Percentiles rank a stretch among this genome's conserved stretches.
Conservation (phyloP, 2,329 filamentous ascomycete species). For the Madurella mycetomatis region DNA sequence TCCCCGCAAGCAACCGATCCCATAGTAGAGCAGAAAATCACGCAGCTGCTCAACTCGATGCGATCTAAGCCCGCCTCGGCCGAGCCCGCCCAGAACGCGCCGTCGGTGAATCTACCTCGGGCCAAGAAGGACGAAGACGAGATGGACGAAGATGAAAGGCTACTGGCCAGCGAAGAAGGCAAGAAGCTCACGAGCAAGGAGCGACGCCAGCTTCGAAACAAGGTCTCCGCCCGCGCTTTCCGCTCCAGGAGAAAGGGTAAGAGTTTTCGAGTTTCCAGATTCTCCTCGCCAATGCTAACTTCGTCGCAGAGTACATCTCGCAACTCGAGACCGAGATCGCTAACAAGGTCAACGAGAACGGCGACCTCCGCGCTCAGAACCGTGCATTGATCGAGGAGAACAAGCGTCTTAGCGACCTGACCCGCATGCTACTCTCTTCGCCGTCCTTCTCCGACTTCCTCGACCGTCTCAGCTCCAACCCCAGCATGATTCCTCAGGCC, state of each 20-base stretch:
- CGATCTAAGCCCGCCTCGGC: constrained; percentile 62
- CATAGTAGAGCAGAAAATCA: constrained; percentile 86
- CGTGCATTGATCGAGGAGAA: constrained; percentile 80
- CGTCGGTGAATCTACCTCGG: constrained; percentile 64
- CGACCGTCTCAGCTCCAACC: constrained; percentile 62
- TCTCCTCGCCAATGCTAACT: constrained; percentile 43
- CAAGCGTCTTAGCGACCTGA: constrained; percentile 69
- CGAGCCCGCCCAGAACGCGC: constrained; percentile 46
- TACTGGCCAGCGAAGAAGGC: constrained; percentile 93
- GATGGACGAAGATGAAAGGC: constrained; percentile 95
- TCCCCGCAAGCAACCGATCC: constrained; percentile 56
- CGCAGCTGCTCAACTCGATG: constrained; percentile 88
- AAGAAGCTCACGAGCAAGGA: constrained; percentile 99
- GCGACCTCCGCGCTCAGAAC: constrained; percentile 77
- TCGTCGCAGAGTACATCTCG: constrained; percentile 80
- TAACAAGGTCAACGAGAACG: constrained; percentile 75
- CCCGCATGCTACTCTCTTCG: constrained; percentile 76
- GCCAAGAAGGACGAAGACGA: constrained; percentile 93
- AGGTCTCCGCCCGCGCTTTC: constrained; percentile 96
- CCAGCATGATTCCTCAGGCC: constrained; percentile 37
- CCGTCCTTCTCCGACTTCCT: constrained; percentile 80
- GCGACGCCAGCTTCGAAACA: constrained; percentile 94
- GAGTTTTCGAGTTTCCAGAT: constrained; percentile 25
- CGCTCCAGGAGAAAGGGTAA: constrained; percentile 96
- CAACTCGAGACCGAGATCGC: constrained; percentile 90